Base-by-base conservation (phyloP, 2,329 filamentous ascomycete genomes). In the Xylaria sp. region DNA sequence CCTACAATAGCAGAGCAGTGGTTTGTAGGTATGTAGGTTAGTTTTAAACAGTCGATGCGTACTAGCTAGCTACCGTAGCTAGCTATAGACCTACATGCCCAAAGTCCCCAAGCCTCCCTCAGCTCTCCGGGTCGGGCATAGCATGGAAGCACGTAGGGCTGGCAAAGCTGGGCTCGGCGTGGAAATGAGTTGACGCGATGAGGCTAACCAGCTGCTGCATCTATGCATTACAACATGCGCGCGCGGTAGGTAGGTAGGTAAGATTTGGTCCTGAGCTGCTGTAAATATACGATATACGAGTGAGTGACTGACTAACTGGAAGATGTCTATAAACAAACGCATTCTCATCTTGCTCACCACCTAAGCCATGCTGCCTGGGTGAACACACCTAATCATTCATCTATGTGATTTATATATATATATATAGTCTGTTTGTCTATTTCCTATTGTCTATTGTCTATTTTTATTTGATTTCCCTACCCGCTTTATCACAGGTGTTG, bases 11-110 rank as follows among this genome's bases (percentile, higher is more conserved):
- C 46, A 12, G 1, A 18, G 18, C n/a, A 48, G 5, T 18, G 18
- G n/a, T 8, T 9, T 2, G n/a, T 46, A 46, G 15, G n/a, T 48
- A 41, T 2, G 12, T 41, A 41, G 0, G 13, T 41, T 18, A 4
- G 39, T 41, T 2, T 5, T 13, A 28, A 28, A 28, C 28, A 28
- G 18, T n/a, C 12, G 13, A 44, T 46, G 2, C 15, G 15, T 20
- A 18, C 41, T 46, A n/a, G 18, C 13, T 44, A 18, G 13, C 41
- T 28, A 23, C n/a, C n/a, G n/a, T 46, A n/a, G 18, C 13, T 44
- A 18, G 13, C 41, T 28, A 23, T 54, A 63, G 58, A 55, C 64
- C 63, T 69, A 60, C 67, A 69, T 69, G 50, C 44, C 55, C 61
- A 62, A 62, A 58, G 39, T 56, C 31, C 31, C 50, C 28, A 55